These are phyloP conservation scores for Populus hybrid DNA, from an alignment of 441 rosid species.

Conservation along the genomic window DNA sequence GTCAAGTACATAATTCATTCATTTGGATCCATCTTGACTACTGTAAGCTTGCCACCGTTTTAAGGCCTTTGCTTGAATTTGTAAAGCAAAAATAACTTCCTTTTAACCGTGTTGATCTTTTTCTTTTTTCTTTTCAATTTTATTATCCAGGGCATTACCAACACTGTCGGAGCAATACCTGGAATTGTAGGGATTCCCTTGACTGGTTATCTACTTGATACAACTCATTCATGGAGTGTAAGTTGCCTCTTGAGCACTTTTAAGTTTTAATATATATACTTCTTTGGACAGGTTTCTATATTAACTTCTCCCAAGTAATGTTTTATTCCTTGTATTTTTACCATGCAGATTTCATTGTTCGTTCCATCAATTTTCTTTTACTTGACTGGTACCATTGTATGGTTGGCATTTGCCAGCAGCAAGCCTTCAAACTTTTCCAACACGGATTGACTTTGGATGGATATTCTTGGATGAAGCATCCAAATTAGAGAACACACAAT, in stretches of 20 bases:
- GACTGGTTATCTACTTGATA: conserved; percentile 87
- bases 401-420: conserved; percentile 89
- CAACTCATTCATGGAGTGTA: conserved; percentile 96
- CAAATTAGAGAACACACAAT: conserved; percentile 10
- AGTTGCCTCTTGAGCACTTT: conserved; percentile 27
- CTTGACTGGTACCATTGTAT: conserved; percentile 80
- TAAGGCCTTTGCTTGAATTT: neutral
- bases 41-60: neutral
- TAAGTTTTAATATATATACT: neutral
- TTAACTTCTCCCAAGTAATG: neutral
- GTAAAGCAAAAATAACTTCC: neutral
- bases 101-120: neutral
- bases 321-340: conserved; percentile 7
- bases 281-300: neutral
- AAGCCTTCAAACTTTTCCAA: conserved; percentile 70
- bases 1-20: neutral
- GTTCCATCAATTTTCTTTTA: conserved; percentile 92
- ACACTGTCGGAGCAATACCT: conserved; percentile 89
- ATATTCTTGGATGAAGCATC: conserved; percentile 12
- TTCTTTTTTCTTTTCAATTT: conserved; percentile 9
- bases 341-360: conserved; percentile 64
- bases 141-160: conserved; percentile 73
- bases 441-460: conserved; percentile 29
- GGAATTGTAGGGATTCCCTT: conserved; percentile 90
- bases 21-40: neutral